Conservation (phyloP, 2,329 filamentous ascomycete genomes). For the Alternaria sp. region DNA sequence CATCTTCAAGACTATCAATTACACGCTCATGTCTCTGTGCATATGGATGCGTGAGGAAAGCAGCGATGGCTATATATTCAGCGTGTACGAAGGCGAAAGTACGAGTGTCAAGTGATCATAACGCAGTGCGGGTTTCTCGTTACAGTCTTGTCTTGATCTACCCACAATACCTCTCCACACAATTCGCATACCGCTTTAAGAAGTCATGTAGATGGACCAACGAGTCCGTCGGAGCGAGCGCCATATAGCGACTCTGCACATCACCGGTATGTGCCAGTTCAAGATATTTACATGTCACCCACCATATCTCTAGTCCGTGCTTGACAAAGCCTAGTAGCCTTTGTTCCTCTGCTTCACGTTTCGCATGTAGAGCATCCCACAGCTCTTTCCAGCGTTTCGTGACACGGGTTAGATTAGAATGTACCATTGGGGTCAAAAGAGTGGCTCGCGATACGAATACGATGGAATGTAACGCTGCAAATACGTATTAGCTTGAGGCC, state of each 20-base stretch:
- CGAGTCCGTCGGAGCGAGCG: conserved; percentile 11
- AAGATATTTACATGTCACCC: conserved; percentile 17
- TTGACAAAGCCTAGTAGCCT: conserved; percentile 14
- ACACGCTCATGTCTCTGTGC: too few species aligned
- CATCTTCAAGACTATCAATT: not conserved
- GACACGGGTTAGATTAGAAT: conserved; percentile 10
- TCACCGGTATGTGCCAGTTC: not conserved
- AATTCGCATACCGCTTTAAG: not conserved
- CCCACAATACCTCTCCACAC: not conserved
- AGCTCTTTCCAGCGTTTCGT: conserved; percentile 22
- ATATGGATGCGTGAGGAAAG: too few species aligned
- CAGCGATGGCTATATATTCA: too few species aligned
- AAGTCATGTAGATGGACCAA: conserved; percentile 12
- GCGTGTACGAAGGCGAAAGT: too few species aligned
- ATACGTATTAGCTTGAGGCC: rapidly evolving
- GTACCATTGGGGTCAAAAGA: not conserved
- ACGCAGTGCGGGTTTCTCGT: not conserved
- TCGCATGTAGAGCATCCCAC: conserved; percentile 8
- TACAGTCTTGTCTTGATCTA: too few species aligned
- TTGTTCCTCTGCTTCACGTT: not conserved
- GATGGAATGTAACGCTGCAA: not conserved
- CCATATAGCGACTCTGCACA: conserved; percentile 7
- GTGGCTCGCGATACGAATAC: not conserved
- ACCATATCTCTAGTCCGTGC: conserved; percentile 23
- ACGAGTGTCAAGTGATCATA: too few species aligned